A percentile compares a stretch with the other conserved stretches of the same genome.
phyloP scores from a whole-genome alignment of 73 alveolate genomes.

The Halteria grandinella region DNA sequence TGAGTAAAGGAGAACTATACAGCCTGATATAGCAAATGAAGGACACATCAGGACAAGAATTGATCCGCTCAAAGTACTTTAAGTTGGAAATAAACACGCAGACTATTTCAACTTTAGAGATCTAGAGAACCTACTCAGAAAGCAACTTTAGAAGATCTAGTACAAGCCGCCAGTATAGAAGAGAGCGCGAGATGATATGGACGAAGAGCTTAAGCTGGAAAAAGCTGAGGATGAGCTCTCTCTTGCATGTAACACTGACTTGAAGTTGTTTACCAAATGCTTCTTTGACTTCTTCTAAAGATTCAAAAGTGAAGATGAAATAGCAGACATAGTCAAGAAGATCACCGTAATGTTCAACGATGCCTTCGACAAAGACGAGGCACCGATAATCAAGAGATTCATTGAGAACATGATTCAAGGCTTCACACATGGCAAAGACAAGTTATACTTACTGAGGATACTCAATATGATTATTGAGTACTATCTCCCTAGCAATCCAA shows the following conservation, averaged over 20 bases:
- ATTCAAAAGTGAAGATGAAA: slow-evolving; percentile 16
- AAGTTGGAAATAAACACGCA: not conserved
- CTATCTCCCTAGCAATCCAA: slow-evolving; percentile 1
- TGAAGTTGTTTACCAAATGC: slow-evolving; percentile 36
- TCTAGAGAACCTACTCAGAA: slow-evolving; percentile 51
- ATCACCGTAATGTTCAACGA: slow-evolving; percentile 26
- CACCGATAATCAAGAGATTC: slow-evolving; percentile 10
- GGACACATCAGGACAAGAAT: slow-evolving; percentile 30
- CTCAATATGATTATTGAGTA: slow-evolving; percentile 7
- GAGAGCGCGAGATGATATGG: slow-evolving; percentile 53
- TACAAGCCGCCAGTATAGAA: slow-evolving; percentile 53
- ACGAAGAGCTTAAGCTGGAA: not conserved
- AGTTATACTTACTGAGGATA: not conserved
- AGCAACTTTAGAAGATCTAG: slow-evolving; percentile 55
- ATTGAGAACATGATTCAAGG: slow-evolving; percentile 39
- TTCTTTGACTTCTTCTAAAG: slow-evolving; percentile 36
- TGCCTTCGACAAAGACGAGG: slow-evolving; percentile 35
- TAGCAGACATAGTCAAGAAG: slow-evolving; percentile 7
- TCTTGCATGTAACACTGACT: slow-evolving; percentile 30
- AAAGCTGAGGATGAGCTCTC: slow-evolving; percentile 54
- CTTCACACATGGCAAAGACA: not conserved
- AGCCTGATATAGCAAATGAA: slow-evolving; percentile 36
- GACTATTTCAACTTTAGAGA: slow-evolving; percentile 43
- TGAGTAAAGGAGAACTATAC: slow-evolving; percentile 32
- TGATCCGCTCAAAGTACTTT: too few relatives aligned